Evolutionary conservation across 371 early-diverging fungal genomes (phyloP), one percentile per base, ranked within the genome.

Genomic region (Lichtheimia corymbifera): DNA sequence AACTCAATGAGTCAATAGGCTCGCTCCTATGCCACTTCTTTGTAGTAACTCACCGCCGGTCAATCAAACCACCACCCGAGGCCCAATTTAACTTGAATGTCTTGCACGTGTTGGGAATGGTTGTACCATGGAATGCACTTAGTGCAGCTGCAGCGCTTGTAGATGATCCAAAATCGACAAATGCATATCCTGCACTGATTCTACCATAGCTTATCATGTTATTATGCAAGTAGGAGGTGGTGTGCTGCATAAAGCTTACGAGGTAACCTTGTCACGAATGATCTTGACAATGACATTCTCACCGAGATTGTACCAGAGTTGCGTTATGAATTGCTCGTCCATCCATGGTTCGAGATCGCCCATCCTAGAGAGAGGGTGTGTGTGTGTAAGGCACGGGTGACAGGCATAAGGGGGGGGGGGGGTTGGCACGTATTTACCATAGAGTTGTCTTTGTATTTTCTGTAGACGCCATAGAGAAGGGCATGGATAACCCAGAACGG

Each of bases 261-360:
- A 86, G 24, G 90, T 83, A 54, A 78, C 24, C 76, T 65, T 70
- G 74, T 97, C 93, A 88, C 93, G 73, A 89, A 91, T 93, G 45
- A 93, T 82, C 73, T 96, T 96, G 53, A 94, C 93, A 11, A 84
- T 71, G 5, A 93, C 91, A 35, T 70, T 61, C 67, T 92, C 91
- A 27, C 92, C 91, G 35, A 85, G 55, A 18, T 65, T 70, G 25
- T 70, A 77, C 94, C 93, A 94, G 4, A 89, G 63, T 66, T 88
- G 83, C 20, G 81, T 75, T 51, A 94, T 72, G 72, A 77, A 92
- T 52, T 77, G 79, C 59, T 94, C 93, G 68, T 91, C 91, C 93
- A 92, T 92, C 92, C 93, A 92, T 6, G 84, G 79, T 62, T 92
- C 92, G 17, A 93, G 76, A 60, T 92, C 92, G 50, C 92, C 92